A percentile compares a stretch with the other conserved stretches of the same genome.
phyloP scores from a whole-genome alignment of 345 rosid genomes.

The Eucalyptus paniculata region DNA sequence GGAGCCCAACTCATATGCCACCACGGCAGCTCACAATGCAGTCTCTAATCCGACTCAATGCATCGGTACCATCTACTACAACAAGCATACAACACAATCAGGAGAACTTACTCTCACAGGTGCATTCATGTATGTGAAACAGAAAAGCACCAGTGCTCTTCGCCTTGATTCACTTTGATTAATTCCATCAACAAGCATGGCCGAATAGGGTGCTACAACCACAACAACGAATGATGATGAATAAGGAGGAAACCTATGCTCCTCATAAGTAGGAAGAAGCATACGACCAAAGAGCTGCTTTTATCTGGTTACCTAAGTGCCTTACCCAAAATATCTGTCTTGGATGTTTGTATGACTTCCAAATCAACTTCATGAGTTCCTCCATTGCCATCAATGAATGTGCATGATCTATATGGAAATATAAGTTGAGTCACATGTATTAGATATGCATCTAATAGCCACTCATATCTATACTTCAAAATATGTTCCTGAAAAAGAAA shows the following conservation, averaged over 20 bases:
- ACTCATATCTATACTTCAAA: neutral
- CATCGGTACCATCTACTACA: neutral
- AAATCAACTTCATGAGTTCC: slow-evolving; percentile 44
- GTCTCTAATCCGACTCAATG: neutral
- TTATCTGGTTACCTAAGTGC: neutral
- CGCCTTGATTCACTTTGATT: slow-evolving; percentile 78
- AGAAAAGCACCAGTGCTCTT: slow-evolving; percentile 67
- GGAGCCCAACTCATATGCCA: neutral
- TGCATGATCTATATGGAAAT: slow-evolving; percentile 36
- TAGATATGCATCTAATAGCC: neutral
- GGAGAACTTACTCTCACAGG: slow-evolving; percentile 50
- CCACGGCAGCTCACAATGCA: neutral
- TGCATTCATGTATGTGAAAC: slow-evolving; percentile 45
- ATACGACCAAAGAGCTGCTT: neutral
- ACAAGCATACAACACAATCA: neutral
- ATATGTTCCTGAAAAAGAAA: neutral
- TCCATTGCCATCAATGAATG: slow-evolving; percentile 50
- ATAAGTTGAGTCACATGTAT: neutral
- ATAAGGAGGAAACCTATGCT: neutral
- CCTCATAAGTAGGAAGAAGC: neutral
- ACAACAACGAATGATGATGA: neutral
- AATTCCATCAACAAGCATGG: slow-evolving; percentile 75
- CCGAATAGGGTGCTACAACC: slow-evolving; percentile 49
- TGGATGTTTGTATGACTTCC: slow-evolving; percentile 32
- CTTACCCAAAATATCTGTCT: slow-evolving; percentile 62